A percentile compares a stretch with the other conserved stretches of the same genome.
Conservation (phyloP, 495 filamentous ascomycete genomes). For the Penicillium bovifimosum region DNA sequence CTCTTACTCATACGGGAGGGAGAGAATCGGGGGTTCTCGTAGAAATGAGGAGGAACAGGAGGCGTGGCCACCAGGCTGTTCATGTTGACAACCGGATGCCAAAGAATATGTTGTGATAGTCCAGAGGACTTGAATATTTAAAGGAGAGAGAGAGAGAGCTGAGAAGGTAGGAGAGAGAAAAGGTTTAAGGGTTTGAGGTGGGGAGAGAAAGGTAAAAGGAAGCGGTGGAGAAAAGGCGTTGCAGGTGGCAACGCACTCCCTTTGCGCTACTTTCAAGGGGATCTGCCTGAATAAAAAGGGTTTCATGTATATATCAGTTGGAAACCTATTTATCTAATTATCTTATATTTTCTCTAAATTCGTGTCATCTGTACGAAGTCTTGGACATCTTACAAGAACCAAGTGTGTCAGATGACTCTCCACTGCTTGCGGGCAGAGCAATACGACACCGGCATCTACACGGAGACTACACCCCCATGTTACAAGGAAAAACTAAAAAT, state of each 20-base stretch:
- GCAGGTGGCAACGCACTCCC: conserved; percentile 43
- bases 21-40: conserved; percentile 64
- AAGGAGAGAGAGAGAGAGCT: conserved; percentile 13
- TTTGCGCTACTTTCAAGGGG: conserved; percentile 22
- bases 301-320: not conserved
- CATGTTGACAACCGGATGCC: conserved; percentile 49
- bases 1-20: conserved; percentile 62
- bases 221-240: conserved; percentile 40
- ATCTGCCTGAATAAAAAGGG: conserved; percentile 1
- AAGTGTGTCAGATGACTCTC: not conserved
- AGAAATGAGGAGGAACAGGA: conserved; percentile 70
- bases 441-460: conserved; percentile 9
- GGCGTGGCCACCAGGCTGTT: conserved; percentile 59
- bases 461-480: not conserved
- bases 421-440: conserved; percentile 3
- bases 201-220: conserved; percentile 37
- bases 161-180: conserved; percentile 28
- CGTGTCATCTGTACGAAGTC: no score
- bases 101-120: conserved; percentile 12
- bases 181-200: conserved; percentile 27
- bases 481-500: not conserved
- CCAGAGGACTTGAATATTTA: conserved; percentile 9
- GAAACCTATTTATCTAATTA: no score
- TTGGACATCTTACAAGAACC: not conserved
- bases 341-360: no score